Conservation (phyloP, 768 basidiomycete species). For the Tricholoma bakamatsutake region DNA sequence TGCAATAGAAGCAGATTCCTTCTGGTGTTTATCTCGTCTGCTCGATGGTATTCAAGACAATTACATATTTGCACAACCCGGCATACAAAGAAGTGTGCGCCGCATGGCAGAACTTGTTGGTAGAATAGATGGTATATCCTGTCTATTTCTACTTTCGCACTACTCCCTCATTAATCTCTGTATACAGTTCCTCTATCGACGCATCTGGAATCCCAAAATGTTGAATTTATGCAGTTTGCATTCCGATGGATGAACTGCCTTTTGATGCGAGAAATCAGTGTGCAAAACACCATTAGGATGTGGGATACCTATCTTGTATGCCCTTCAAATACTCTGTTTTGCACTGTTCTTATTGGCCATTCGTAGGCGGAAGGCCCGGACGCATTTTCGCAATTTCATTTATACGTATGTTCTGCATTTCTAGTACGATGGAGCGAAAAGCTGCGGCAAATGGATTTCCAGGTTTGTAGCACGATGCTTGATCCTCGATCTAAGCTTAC, state of each 20-base stretch:
- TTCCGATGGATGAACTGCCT: constrained; percentile 99
- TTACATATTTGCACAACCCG: constrained; percentile 94
- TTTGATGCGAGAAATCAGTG: constrained; percentile 96
- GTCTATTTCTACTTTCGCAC: background rate
- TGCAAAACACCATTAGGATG: constrained; percentile 96
- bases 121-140: constrained; percentile 70
- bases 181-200: constrained; percentile 70
- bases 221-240: constrained; percentile 99
- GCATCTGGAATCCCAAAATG: constrained; percentile 85
- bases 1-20: constrained; percentile 94
- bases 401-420: constrained; percentile 98
- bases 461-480: constrained; percentile 42
- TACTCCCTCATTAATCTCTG: background rate
- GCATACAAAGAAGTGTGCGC: constrained; percentile 89
- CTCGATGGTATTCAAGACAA: constrained; percentile 98
- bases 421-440: constrained; percentile 94
- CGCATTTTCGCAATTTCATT: constrained; percentile 97
- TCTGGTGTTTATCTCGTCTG: constrained; percentile 95
- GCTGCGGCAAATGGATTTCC: constrained; percentile 95
- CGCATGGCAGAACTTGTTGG: constrained; percentile 93
- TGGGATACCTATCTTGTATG: constrained; percentile 98
- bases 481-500: background rate
- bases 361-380: constrained; percentile 91
- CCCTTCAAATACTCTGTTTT: constrained; percentile 3
- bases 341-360: constrained; percentile 3